Evolutionary conservation across 148 eudicot genomes (phyloP).

Genomic region (Chenopodium suecicum): DNA sequence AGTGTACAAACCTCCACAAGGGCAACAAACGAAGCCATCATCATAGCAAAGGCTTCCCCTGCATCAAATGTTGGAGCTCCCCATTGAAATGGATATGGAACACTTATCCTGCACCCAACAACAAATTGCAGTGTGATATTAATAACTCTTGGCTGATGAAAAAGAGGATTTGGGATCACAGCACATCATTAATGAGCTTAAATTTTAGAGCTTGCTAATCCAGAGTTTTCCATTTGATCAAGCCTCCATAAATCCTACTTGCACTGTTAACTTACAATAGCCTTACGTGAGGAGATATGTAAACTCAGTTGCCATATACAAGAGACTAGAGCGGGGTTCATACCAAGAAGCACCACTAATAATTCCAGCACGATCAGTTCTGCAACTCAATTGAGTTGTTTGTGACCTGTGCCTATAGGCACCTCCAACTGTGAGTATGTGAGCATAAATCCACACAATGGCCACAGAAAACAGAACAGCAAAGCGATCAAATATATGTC

Average conservation of each 20-base stretch:
- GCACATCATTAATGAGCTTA: not conserved
- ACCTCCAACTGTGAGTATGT: constrained; percentile 82
- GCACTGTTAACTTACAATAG: not conserved
- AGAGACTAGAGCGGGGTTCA: constrained; percentile 4
- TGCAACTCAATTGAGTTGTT: constrained; percentile 71
- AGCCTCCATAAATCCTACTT: not conserved
- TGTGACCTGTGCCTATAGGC: constrained; percentile 63
- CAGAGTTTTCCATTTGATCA: not conserved
- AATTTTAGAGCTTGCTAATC: not conserved
- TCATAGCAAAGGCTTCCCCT: constrained; percentile 98
- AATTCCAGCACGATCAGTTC: constrained; percentile 92
- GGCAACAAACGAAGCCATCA: constrained; percentile 87
- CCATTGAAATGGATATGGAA: constrained; percentile 98
- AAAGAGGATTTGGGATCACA: not conserved
- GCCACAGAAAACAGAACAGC: constrained; percentile 74
- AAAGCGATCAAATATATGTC: constrained; percentile 66
- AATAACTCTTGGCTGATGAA: not conserved
- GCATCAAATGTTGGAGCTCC: constrained; percentile 93
- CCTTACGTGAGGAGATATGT: not conserved
- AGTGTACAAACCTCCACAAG: constrained; percentile 72
- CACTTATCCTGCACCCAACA: constrained; percentile 59
- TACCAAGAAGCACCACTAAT: constrained; percentile 83
- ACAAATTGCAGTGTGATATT: not conserved
- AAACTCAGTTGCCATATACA: not conserved
- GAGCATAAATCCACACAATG: constrained; percentile 88